Conservation (phyloP, 768 basidiomycete species). For the Plicaturopsis crispa region DNA sequence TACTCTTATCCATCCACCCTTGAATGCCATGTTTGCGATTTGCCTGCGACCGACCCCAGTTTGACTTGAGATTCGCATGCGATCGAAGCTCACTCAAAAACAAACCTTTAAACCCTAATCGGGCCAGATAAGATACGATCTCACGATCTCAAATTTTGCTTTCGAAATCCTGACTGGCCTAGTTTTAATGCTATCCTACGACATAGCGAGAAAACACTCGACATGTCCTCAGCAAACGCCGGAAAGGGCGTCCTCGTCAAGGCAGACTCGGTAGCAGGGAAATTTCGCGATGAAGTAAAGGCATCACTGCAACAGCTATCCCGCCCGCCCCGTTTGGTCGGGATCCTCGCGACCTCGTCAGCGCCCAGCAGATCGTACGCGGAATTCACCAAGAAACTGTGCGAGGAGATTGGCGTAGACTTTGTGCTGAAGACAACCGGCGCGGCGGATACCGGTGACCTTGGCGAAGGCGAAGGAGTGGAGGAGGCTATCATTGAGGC, state of each 20-base stretch:
- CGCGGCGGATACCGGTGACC: conserved; percentile 34
- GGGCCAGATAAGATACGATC: no score
- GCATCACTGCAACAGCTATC: conserved; percentile 25
- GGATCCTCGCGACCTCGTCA: conserved; percentile 82
- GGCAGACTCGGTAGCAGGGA: conserved; percentile 65
- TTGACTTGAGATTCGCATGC: no score
- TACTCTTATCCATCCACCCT: no score
- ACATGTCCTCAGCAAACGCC: no score
- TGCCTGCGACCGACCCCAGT: no score
- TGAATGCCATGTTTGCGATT: no score
- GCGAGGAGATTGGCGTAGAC: conserved; percentile 79
- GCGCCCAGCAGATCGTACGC: conserved; percentile 79
- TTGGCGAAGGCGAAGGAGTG: conserved; percentile 79
- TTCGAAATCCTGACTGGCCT: no score
- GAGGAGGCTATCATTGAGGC: conserved; percentile 96
- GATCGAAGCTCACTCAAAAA: no score
- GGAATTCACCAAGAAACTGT: conserved; percentile 88
- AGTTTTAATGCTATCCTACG: no score
- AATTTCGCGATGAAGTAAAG: conserved; percentile 68
- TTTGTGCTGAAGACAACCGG: conserved; percentile 77
- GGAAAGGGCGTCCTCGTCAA: conserved; percentile 76
- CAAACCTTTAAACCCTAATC: no score
- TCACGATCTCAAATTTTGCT: no score
- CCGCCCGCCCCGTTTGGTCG: conserved; percentile 70
- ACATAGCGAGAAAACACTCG: no score